A percentile compares a stretch with the other conserved stretches of the same genome.
These are phyloP conservation scores for Heteromeles arbutifolia DNA, from an alignment of 306 rosid genomes.

Conservation along the genomic window DNA sequence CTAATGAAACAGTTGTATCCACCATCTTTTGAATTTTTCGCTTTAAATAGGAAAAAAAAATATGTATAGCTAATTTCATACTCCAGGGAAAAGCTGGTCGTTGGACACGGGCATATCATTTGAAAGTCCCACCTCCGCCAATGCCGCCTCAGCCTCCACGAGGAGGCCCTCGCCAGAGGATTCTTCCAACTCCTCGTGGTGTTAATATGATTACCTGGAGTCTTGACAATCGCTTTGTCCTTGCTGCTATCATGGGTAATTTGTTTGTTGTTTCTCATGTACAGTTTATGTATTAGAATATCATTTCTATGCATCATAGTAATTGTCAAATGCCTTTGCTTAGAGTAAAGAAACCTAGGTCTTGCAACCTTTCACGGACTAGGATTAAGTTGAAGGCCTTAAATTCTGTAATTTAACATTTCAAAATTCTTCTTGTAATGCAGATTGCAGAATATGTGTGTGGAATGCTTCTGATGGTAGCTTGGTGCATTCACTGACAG, in stretches of 20 bases:
- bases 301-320: background rate
- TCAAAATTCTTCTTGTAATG: slow-evolving; percentile 22
- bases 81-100: slow-evolving; percentile 87
- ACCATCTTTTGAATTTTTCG: background rate
- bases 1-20: background rate
- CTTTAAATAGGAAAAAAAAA: slow-evolving; percentile 17
- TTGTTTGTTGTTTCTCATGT: slow-evolving; percentile 12
- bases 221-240: slow-evolving; percentile 97
- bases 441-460: slow-evolving; percentile 98
- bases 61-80: slow-evolving; percentile 9
- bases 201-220: slow-evolving; percentile 99
- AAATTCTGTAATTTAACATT: slow-evolving; percentile 14
- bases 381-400: background rate
- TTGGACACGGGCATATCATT: slow-evolving; percentile 95
- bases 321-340: slow-evolving; percentile 1
- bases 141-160: slow-evolving; percentile 89
- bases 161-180: slow-evolving; percentile 97
- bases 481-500: slow-evolving; percentile 94
- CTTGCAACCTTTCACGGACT: background rate
- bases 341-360: background rate
- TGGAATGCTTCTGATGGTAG: slow-evolving; percentile 99
- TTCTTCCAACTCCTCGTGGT: slow-evolving; percentile 98
- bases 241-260: slow-evolving; percentile 97
- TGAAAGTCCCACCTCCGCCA: slow-evolving; percentile 99
- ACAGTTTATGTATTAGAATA: background rate